A percentile compares a stretch with the other conserved stretches of the same genome.
Evolutionary conservation across 345 rosid species (phyloP).

Genomic region (Kandelia obovata): DNA sequence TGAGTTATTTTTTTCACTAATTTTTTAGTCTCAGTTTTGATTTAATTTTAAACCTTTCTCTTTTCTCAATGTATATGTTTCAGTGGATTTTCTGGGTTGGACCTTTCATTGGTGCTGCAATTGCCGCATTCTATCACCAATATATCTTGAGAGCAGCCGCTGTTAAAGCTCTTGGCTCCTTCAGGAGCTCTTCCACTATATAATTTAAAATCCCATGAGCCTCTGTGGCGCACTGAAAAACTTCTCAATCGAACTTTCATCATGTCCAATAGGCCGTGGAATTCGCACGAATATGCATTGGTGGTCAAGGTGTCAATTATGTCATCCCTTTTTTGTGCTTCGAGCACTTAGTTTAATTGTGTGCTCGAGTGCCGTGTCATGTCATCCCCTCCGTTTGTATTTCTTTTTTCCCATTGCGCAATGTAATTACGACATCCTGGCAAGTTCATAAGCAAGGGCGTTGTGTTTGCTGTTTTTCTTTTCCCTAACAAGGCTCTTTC

Average conservation of each 20-base stretch:
- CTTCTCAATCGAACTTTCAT: background rate
- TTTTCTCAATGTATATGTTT: background rate
- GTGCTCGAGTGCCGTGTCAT: constrained; percentile 3
- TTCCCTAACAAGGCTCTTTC: too few relatives aligned
- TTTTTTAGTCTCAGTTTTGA: background rate
- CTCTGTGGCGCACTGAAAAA: too few relatives aligned
- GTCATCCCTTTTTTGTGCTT: background rate
- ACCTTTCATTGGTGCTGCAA: constrained; percentile 43
- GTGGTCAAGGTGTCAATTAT: background rate
- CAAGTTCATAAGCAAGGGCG: background rate
- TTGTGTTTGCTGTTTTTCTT: background rate
- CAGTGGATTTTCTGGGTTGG: constrained; percentile 60
- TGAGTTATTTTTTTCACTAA: background rate
- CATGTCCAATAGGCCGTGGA: background rate
- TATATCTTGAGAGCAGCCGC: constrained; percentile 37
- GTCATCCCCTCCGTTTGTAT: background rate
- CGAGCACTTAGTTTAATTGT: constrained; percentile 6
- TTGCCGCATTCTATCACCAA: constrained; percentile 43
- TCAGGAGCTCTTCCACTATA: constrained; percentile 32
- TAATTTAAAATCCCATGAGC: constrained; percentile 1
- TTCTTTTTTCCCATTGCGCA: background rate
- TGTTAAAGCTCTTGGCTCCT: constrained; percentile 38
- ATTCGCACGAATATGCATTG: background rate
- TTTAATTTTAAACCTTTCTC: background rate
- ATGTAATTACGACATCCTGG: background rate